A percentile compares a stretch with the other conserved stretches of the same genome.
Conservation (phyloP, 2,329 filamentous ascomycete species). For the Ceratocystis albifundus region DNA sequence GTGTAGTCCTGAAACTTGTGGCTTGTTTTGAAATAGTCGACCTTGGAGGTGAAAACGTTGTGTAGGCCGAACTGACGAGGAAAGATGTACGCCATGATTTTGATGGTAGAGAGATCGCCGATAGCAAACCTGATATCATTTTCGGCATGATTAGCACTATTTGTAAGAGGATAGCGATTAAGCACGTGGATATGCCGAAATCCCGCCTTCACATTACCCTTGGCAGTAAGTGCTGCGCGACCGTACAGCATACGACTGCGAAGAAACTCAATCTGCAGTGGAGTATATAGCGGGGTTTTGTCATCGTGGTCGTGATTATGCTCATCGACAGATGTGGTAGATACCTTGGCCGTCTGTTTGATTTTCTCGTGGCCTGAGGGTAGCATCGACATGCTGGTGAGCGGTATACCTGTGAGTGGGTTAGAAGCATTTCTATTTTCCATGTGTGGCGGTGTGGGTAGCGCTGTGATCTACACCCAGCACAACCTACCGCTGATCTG, state of each 20-base stretch:
- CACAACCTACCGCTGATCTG: constrained; percentile 60
- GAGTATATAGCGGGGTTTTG: constrained; percentile 26
- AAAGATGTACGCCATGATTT: constrained; percentile 85
- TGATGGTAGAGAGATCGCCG: constrained; percentile 42
- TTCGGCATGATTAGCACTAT: constrained; percentile 25
- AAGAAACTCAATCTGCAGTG: constrained; percentile 59
- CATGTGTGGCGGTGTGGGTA: not conserved
- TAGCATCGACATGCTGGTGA: constrained; percentile 37
- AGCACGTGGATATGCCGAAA: constrained; percentile 44
- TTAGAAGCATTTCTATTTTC: not conserved
- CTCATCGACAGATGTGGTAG: not conserved
- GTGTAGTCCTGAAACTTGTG: constrained; percentile 78
- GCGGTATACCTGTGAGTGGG: constrained; percentile 35
- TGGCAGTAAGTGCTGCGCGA: constrained; percentile 56
- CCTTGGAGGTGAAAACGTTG: constrained; percentile 72
- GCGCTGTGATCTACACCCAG: not conserved
- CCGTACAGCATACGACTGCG: constrained; percentile 81
- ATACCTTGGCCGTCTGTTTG: not conserved
- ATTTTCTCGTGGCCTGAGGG: not conserved
- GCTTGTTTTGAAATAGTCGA: constrained; percentile 53
- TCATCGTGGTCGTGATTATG: not conserved
- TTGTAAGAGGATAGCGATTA: constrained; percentile 16
- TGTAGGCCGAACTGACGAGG: constrained; percentile 80
- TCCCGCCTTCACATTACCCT: constrained; percentile 58
- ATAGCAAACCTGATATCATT: not conserved